phyloP scores from a whole-genome alignment of 2,329 filamentous ascomycete genomes.

The Westerdykella sp. region DNA sequence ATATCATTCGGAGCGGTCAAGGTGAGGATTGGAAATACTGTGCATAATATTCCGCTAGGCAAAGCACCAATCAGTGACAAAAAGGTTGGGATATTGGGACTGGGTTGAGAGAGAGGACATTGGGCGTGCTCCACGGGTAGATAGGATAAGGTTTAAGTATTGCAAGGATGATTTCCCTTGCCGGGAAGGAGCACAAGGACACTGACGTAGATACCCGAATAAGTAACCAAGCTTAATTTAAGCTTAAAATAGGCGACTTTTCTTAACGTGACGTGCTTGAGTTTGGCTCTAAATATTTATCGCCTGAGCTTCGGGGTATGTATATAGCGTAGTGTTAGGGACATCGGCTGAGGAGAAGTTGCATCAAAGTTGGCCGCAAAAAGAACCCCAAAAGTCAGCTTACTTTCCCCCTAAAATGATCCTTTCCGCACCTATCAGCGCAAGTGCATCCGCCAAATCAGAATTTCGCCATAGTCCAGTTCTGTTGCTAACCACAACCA shows the following conservation, averaged over 20 bases:
- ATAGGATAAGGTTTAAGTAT: neutral
- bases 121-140: neutral
- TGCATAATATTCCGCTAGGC: slow-evolving; percentile 24
- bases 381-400: too few relatives aligned
- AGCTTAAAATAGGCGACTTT: too few relatives aligned
- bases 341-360: neutral
- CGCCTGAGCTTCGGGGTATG: too few relatives aligned
- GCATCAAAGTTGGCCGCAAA: too few relatives aligned
- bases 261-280: too few relatives aligned
- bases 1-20: slow-evolving; percentile 41
- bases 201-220: too few relatives aligned
- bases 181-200: too few relatives aligned
- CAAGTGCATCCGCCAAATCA: neutral
- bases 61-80: neutral
- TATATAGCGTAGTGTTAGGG: too few relatives aligned
- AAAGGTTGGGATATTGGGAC: neutral
- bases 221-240: too few relatives aligned
- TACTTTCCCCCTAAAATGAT: too few relatives aligned
- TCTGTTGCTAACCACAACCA: neutral
- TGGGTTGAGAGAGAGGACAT: neutral
- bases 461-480: neutral
- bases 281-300: too few relatives aligned
- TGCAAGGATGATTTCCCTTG: too few relatives aligned
- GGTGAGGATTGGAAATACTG: slow-evolving; percentile 42
- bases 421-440: neutral